Conservation (phyloP, 2,329 filamentous ascomycete genomes). For the Nigrograna mackinnonii region DNA sequence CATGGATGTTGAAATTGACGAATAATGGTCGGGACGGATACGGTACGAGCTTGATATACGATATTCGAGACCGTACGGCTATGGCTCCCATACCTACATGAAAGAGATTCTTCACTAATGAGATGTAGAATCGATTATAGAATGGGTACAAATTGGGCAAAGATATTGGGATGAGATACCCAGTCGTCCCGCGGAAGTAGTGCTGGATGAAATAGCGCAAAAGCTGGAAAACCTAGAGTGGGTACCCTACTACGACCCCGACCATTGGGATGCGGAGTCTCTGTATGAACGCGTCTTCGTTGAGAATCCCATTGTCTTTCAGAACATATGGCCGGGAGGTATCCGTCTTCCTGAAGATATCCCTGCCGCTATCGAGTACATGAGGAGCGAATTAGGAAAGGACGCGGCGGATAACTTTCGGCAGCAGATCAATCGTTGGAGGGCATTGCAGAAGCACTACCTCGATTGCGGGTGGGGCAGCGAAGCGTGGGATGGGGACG, state of each 20-base stretch:
- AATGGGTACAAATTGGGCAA: constrained; percentile 6
- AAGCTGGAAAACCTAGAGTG: constrained; percentile 10
- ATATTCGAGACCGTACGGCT: constrained; percentile 4
- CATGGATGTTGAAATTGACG: constrained; percentile 10
- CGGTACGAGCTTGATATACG: constrained; percentile 8
- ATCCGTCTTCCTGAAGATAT: constrained; percentile 3
- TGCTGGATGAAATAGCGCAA: constrained; percentile 2
- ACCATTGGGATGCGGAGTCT: constrained; percentile 2
- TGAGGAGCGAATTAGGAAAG: background rate
- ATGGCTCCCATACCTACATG: background rate
- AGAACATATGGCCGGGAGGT: constrained; percentile 7
- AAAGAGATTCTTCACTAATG: background rate
- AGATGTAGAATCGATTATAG: constrained; percentile 7
- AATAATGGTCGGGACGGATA: constrained; percentile 1
- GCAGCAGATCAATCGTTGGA: constrained; percentile 8
- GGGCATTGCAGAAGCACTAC: constrained; percentile 5
- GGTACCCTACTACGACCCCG: constrained; percentile 11
- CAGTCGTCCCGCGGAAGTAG: constrained; percentile 5
- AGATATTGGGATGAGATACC: constrained; percentile 9
- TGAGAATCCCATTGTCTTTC: constrained; percentile 8
- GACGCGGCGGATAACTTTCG: constrained; percentile 3
- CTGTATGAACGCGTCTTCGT: constrained; percentile 3
- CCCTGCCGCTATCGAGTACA: constrained; percentile 5
- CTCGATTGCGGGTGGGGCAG: constrained; percentile 5
- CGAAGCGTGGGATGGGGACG: constrained; percentile 1